A percentile compares a stretch with the other conserved stretches of the same genome.
These are phyloP conservation scores for Phoma herbarum DNA, from an alignment of 2,329 filamentous ascomycete genomes.

Conservation along the genomic window DNA sequence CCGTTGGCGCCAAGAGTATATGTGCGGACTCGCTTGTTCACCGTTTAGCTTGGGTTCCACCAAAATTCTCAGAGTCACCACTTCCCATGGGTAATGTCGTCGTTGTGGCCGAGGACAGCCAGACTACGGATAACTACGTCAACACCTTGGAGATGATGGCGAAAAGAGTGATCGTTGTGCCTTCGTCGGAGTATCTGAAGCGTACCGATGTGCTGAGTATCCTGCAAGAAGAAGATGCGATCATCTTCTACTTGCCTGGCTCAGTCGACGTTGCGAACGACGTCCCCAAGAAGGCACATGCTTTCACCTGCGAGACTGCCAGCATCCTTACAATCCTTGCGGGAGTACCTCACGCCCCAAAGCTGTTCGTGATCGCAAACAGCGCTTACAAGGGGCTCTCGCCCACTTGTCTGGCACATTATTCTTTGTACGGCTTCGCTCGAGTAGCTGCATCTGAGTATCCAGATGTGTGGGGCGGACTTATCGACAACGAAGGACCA, in stretches of 20 bases:
- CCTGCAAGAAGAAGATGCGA: constrained; percentile 18
- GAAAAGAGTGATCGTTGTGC: constrained; percentile 2
- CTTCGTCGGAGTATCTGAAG: constrained; percentile 22
- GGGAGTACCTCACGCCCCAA: constrained; percentile 19
- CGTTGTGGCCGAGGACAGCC: constrained; percentile 36
- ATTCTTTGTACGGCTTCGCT: constrained; percentile 48
- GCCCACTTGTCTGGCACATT: constrained; percentile 47
- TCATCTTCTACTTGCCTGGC: constrained; percentile 31
- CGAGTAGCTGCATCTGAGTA: constrained; percentile 54
- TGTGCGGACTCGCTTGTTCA: constrained; percentile 49
- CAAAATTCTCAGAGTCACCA: constrained; percentile 44
- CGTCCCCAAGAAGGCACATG: constrained; percentile 24
- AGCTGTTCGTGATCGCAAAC: constrained; percentile 46
- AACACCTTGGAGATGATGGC: constrained; percentile 25
- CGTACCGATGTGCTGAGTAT: constrained; percentile 2
- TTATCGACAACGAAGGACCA: constrained; percentile 49
- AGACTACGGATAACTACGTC: constrained; percentile 27
- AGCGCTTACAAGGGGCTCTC: constrained; percentile 35
- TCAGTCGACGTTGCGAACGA: constrained; percentile 13
- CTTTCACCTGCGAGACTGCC: constrained; percentile 32
- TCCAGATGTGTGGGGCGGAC: constrained; percentile 50
- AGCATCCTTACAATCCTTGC: constrained; percentile 30
- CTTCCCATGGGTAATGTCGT: constrained; percentile 35
- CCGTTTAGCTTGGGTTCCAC: constrained; percentile 52
- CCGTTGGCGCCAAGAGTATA: constrained; percentile 30